Base-by-base conservation (phyloP, 129 eudicot species). In the Lonicera japonica region DNA sequence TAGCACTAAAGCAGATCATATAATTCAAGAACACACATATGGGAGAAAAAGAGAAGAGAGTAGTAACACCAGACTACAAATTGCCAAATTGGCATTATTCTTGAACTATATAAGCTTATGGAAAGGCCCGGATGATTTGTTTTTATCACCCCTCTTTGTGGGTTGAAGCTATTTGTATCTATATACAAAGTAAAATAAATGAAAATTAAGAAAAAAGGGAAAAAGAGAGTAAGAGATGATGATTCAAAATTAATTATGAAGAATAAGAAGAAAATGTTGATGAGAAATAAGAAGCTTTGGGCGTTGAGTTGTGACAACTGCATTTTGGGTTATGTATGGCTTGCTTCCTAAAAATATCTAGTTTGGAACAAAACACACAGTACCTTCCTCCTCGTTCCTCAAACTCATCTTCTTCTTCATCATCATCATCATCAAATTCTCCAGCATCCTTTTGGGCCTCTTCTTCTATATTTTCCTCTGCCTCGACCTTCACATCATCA, bases 321-420 rank as follows among this genome's bases (percentile, higher is more conserved):
- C 97, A 89, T 62, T 76, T 82, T 22, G 71, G 62, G 60, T 86
- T 67, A 46, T 89, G 95, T 25, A 82, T 16, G 25, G 68, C 88
- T 59, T 68, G 69, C 22, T 68, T 85, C 45, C 80, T 82, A 0
- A 60, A 46, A 41, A 63, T 63, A 68, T 89, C 96, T 40, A 89
- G 64, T 68, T 85, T 89, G 23, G 90, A 79, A 72, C 96, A 89
- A 20, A 79, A 80, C 59, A 89, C 85, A 68, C 96, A 89, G 18
- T 76, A 89, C 74, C 83, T 75, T 63, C 96, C 95, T 13, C 55
- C 21, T 25, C 58, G 58, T 18, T 56, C 73, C 58, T 78, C 83
- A 38, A 61, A 59, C 47, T 63, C 71, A 12, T 61, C 61, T 47
- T 72, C 87, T 17, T 73, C 68, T 16, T 71, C 85, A 16, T 79